Evolutionary conservation across 2,329 filamentous ascomycete species (phyloP), one percentile per base, ranked within the genome.

Genomic region (Colletotrichum sansevieriae): DNA sequence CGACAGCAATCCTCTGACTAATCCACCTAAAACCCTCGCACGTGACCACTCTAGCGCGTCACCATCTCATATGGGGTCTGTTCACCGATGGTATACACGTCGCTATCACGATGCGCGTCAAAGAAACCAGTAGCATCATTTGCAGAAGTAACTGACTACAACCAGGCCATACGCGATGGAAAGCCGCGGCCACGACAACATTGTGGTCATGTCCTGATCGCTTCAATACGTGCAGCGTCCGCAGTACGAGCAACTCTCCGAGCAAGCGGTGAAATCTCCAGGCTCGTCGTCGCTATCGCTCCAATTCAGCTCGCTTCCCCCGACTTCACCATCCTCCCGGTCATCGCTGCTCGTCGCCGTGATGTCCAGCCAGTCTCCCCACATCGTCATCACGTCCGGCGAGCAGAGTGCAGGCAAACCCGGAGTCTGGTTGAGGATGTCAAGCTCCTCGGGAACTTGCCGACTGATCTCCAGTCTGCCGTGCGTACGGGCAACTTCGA

Each of bases 241-340:
- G 46, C 70, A 71, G 46, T 71, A 71, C 4, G 60, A 70, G 18
- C 70, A 71, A 0, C 44, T 39, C 25, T 71, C 56, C 22, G 70
- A 69, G 33, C 68, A 71, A 4, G 64, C 68, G 13, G 70, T 71
- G 54, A 54, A 70, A 47, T 71, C 62, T 13, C 35, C 35, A 37
- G 29, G 60, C 22, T 61, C 41, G n/a, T 46, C 47, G 9, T 65
- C 65, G 3, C 29, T 54, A 25, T 55, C 46, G 54, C 20, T 41
- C 61, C 61, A 65, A 44, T 15, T n/a, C 29, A 68, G 29, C 8
- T 44, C 49, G 43, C 63, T 47, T 25, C 52, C 35, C 4, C 33
- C 51, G 18, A 20, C 7, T 10, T 49, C 37, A 12, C 10, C n/a
- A 9, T 15, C 25, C 7, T 41, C 12, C 4, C 12, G 62, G 22